Conservation (phyloP, 1,284 basidiomycete genomes). For the Austropuccinia psidii region DNA sequence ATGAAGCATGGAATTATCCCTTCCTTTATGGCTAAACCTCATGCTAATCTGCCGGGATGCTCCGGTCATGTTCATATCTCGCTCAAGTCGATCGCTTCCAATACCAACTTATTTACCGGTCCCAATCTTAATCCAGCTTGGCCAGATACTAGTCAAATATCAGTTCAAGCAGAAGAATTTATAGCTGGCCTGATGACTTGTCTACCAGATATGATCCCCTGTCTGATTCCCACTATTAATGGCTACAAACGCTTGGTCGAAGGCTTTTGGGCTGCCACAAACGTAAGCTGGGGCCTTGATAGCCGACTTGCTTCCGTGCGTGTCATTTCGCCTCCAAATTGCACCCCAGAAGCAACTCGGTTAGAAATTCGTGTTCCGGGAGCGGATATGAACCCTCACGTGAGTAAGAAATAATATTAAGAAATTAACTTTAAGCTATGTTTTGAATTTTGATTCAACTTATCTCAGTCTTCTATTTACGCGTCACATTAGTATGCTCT, state of each 20-base stretch:
- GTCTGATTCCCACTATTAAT: slow-evolving; percentile 50
- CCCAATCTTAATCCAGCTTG: slow-evolving; percentile 38
- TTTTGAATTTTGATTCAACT: background rate
- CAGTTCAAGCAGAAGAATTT: slow-evolving; percentile 80
- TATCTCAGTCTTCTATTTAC: background rate
- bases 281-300: slow-evolving; percentile 33
- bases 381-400: slow-evolving; percentile 37
- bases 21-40: slow-evolving; percentile 92
- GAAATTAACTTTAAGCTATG: background rate
- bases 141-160: slow-evolving; percentile 62
- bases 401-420: slow-evolving; percentile 4
- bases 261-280: slow-evolving; percentile 50
- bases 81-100: slow-evolving; percentile 58
- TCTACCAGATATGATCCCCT: slow-evolving; percentile 60
- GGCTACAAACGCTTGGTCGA: slow-evolving; percentile 95
- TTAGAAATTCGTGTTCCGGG: slow-evolving; percentile 30
- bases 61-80: slow-evolving; percentile 84
- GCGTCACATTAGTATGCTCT: slow-evolving; percentile 9
- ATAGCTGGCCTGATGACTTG: slow-evolving; percentile 82
- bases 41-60: slow-evolving; percentile 41
- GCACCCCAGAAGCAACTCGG: slow-evolving; percentile 25
- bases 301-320: slow-evolving; percentile 33
- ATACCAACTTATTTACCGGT: slow-evolving; percentile 71
- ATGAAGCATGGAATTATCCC: slow-evolving; percentile 81
- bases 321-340: slow-evolving; percentile 32